Conservation (phyloP, 2,329 filamentous ascomycete genomes). For the Cladophialophora psammophila region DNA sequence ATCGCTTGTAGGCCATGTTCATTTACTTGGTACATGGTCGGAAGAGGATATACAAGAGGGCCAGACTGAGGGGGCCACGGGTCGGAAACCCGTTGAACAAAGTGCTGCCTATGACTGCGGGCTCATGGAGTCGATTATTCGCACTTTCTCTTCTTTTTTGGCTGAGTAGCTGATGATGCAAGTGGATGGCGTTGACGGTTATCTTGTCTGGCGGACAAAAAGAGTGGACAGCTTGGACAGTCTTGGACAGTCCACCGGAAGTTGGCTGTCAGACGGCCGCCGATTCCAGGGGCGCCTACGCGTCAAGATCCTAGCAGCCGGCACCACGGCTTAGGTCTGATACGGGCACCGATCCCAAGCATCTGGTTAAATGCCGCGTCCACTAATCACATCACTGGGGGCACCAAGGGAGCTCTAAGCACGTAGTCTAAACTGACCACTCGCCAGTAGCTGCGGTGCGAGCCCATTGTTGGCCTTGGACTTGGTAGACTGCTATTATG, state of each 20-base stretch:
- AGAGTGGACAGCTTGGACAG: neutral
- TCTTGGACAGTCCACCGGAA: neutral
- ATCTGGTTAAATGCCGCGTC: conserved; percentile 3
- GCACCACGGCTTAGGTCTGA: neutral
- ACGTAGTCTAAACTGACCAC: neutral
- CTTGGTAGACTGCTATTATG: conserved; percentile 4
- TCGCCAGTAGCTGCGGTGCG: neutral
- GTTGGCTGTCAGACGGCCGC: neutral
- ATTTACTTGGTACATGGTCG: neutral
- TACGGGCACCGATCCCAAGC: conserved; percentile 11
- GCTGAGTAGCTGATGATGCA: neutral
- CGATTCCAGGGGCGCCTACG: neutral
- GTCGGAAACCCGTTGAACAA: neutral
- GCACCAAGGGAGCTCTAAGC: neutral
- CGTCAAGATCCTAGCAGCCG: neutral
- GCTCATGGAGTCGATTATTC: neutral
- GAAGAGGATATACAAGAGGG: neutral
- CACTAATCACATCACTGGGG: conserved; percentile 6
- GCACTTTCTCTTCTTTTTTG: neutral
- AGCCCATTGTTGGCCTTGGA: conserved; percentile 2
- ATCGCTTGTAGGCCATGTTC: conserved; percentile 79
- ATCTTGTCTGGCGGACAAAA: neutral
- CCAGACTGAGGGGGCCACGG: neutral
- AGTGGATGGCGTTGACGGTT: neutral
- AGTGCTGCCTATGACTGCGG: neutral